Conservation (phyloP, 768 basidiomycete genomes). For the Inosperma sp. region DNA sequence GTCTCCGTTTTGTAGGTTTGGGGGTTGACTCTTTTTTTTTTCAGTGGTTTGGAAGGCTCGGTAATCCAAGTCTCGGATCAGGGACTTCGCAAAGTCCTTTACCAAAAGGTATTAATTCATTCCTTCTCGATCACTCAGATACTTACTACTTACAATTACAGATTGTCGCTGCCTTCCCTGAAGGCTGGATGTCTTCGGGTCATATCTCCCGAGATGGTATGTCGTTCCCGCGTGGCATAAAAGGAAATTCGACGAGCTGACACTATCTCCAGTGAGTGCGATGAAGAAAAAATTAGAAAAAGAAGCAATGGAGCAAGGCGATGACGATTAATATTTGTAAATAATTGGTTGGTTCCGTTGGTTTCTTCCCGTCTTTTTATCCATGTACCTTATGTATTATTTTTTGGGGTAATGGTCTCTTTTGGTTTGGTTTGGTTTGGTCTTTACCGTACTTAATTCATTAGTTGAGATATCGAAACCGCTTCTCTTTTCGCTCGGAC, state of each 20-base stretch:
- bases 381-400: too few relatives aligned
- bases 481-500: too few relatives aligned
- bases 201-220: constrained; percentile 83
- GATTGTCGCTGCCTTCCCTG: constrained; percentile 79
- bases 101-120: constrained; percentile 56
- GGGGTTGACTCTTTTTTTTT: background rate
- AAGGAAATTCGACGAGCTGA: background rate
- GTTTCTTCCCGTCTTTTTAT: too few relatives aligned
- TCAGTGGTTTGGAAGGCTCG: constrained; percentile 53
- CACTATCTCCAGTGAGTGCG: constrained; percentile 65
- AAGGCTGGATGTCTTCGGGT: constrained; percentile 82
- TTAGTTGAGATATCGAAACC: too few relatives aligned
- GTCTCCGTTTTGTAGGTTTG: constrained; percentile 10
- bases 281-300: constrained; percentile 81
- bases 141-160: background rate
- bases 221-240: constrained; percentile 20
- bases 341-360: too few relatives aligned
- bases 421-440: too few relatives aligned
- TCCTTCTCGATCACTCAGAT: background rate
- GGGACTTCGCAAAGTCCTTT: constrained; percentile 71
- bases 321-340: constrained; percentile 19
- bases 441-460: too few relatives aligned
- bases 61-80: constrained; percentile 76
- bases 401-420: too few relatives aligned
- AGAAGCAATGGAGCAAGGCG: constrained; percentile 61